Evolutionary conservation across 768 basidiomycete genomes (phyloP).

Genomic region (Psilocybe cubensis): DNA sequence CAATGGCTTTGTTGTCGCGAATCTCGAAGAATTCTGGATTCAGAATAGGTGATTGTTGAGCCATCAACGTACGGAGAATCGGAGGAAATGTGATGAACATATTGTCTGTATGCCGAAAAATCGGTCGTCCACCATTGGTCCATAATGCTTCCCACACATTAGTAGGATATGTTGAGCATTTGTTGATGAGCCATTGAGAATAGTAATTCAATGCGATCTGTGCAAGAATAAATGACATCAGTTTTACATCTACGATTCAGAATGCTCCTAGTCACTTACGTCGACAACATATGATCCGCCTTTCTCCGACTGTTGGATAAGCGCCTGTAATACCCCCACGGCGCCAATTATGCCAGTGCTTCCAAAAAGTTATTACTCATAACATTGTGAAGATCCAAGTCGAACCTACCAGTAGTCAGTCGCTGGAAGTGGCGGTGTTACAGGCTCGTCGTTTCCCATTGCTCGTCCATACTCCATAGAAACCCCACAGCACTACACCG

Average conservation of each 20-base stretch:
- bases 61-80: constrained; percentile 14
- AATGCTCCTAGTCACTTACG: constrained; percentile 2
- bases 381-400: not conserved
- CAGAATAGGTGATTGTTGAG: constrained; percentile 14
- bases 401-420: constrained; percentile 22
- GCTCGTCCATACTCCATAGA: constrained; percentile 23
- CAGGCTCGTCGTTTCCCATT: constrained; percentile 23
- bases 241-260: not conserved
- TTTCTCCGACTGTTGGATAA: constrained; percentile 19
- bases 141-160: constrained; percentile 25
- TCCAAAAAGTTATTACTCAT: not conserved
- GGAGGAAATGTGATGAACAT: constrained; percentile 20
- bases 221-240: not conserved
- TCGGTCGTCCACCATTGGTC: constrained; percentile 16
- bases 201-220: constrained; percentile 29
- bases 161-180: constrained; percentile 20
- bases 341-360: constrained; percentile 26
- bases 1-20: constrained; percentile 20
- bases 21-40: constrained; percentile 22
- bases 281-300: constrained; percentile 27
- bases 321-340: constrained; percentile 20
- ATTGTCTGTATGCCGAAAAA: constrained; percentile 22
- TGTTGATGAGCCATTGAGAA: constrained; percentile 27
- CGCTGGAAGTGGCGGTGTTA: constrained; percentile 24
- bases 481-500: constrained; percentile 19